Evolutionary conservation across 2,329 filamentous ascomycete species (phyloP).

Genomic region (Lachnellula subtilissima): DNA sequence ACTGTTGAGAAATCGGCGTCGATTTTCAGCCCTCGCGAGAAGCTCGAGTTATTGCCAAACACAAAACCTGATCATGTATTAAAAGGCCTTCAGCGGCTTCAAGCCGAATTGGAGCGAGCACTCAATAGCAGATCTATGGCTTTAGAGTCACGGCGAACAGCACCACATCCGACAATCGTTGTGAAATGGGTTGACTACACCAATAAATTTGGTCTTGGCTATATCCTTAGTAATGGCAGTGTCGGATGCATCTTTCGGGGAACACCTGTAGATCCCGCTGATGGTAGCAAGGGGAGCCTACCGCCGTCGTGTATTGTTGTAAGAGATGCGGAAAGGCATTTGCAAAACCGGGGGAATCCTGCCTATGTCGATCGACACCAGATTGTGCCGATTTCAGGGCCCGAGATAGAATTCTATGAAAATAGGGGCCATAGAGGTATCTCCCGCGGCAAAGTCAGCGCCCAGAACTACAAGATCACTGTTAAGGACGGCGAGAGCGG

Average conservation of each 20-base stretch:
- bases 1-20: constrained; percentile 33
- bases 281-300: constrained; percentile 44
- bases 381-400: constrained; percentile 58
- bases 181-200: constrained; percentile 87
- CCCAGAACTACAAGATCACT: constrained; percentile 54
- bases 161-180: constrained; percentile 56
- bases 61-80: constrained; percentile 56
- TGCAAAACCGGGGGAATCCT: constrained; percentile 55
- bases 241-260: constrained; percentile 65
- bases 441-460: constrained; percentile 57
- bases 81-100: constrained; percentile 50
- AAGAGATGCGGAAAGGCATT: constrained; percentile 65
- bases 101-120: constrained; percentile 56
- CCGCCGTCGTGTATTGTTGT: constrained; percentile 70
- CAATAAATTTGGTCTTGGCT: constrained; percentile 79
- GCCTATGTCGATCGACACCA: constrained; percentile 54
- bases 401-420: constrained; percentile 66
- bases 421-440: constrained; percentile 63
- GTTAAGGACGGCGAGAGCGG: constrained; percentile 54
- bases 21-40: constrained; percentile 52
- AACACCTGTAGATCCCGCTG: constrained; percentile 42
- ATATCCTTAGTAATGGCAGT: constrained; percentile 76
- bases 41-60: constrained; percentile 44
- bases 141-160: constrained; percentile 50
- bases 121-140: constrained; percentile 61